Evolutionary conservation across 169 alveolate species (phyloP), one percentile per base, ranked within the genome.

Genomic region (Cyclospora cayetanensis): DNA sequence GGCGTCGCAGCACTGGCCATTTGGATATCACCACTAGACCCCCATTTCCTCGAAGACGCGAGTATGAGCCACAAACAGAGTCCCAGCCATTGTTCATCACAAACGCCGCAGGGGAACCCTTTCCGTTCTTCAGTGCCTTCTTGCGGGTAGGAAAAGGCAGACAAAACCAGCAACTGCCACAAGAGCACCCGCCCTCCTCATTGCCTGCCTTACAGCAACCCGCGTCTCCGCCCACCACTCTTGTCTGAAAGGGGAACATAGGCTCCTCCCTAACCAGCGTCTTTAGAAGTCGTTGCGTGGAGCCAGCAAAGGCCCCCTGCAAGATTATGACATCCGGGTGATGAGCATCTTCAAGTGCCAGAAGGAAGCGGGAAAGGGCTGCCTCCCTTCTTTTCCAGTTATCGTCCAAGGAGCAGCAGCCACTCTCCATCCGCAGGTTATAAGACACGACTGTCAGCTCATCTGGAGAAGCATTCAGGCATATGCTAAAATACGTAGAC

Each of bases 21-120:
- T 93, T 95, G 7, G 95, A 93, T 25, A 95, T 34, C n/a, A 95
- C 87, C 5, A 92, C 91, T 12, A 93, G 91, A 25, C 97, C 97
- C 31, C 97, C 95, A 53, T 93, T 93, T 27, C 93, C 94, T 20
- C 89, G 68, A 27, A 79, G 29, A 20, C 82, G 85, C 72, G 65
- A 43, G 42, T 46, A 93, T 42, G 39, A 68, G 18, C 95, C 95
- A 46, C 94, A 76, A 9, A 89, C 93, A 12, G 90, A 65, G 39
- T 68, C 89, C 94, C 94, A 92, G 65, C 83, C 76, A 25, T n/a
- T 50, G 41, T 12, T 55, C n/a, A 46, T 60, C 50, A 37, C 60
- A 39, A 41, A 74, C 15, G 86, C 50, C n/a, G 52, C 52, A 15
- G 65, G 34, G 15, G 43, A 27, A 39, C 63, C 77, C 60, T 80